Evolutionary conservation across 768 basidiomycete species (phyloP).

Genomic region (Russula virescens): DNA sequence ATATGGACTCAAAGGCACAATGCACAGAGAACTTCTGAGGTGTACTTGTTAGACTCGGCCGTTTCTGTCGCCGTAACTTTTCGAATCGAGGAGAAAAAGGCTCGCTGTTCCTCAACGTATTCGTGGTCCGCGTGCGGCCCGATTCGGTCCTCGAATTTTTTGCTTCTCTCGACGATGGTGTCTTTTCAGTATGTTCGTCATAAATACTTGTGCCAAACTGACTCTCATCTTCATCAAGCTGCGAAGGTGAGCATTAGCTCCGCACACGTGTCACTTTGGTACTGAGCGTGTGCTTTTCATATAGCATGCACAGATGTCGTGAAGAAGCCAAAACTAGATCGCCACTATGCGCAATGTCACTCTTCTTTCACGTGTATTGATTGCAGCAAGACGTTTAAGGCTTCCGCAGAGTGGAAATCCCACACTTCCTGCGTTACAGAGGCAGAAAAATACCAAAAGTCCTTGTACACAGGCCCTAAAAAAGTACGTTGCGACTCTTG

Average conservation of each 20-base stretch:
- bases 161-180: constrained; percentile 11
- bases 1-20: too few relatives aligned
- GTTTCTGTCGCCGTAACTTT: too few relatives aligned
- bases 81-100: too few relatives aligned
- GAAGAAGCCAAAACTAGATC: constrained; percentile 90
- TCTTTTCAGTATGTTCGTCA: constrained; percentile 23
- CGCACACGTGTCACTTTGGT: neutral
- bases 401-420: constrained; percentile 69
- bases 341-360: constrained; percentile 59
- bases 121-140: too few relatives aligned
- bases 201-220: constrained; percentile 18
- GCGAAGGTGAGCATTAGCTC: constrained; percentile 23
- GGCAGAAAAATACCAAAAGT: constrained; percentile 91
- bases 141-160: neutral
- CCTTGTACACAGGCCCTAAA: constrained; percentile 77
- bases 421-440: constrained; percentile 86
- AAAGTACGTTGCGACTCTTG: constrained; percentile 32
- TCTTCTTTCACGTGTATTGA: constrained; percentile 79
- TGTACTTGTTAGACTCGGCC: too few relatives aligned
- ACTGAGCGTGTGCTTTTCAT: neutral
- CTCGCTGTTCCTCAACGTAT: too few relatives aligned
- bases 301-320: constrained; percentile 79
- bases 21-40: too few relatives aligned
- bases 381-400: constrained; percentile 78
- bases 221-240: constrained; percentile 26